Conservation (phyloP, 768 basidiomycete genomes). For the Postia placenta region DNA sequence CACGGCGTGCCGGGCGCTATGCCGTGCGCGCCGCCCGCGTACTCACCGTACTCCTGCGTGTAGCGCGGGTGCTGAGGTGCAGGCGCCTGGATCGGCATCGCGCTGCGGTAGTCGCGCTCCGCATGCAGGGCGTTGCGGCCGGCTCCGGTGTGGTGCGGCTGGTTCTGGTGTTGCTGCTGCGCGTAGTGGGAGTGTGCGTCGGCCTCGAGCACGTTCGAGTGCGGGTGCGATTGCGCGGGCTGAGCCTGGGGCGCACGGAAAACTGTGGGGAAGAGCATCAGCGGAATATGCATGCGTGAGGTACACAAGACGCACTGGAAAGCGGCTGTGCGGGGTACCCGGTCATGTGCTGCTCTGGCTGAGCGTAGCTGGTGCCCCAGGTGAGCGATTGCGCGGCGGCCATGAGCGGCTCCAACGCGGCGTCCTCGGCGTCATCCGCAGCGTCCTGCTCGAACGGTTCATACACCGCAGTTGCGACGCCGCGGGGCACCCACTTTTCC, state of each 20-base stretch:
- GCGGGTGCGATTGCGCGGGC: background rate
- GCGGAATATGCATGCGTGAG: no score
- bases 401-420: constrained; percentile 15
- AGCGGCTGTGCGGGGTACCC: constrained; percentile 7
- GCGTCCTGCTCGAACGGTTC: no score
- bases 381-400: constrained; percentile 17
- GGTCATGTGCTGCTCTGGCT: background rate
- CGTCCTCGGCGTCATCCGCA: background rate
- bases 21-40: background rate
- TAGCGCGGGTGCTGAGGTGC: background rate
- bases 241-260: background rate
- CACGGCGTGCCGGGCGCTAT: background rate
- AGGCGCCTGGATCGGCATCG: background rate
- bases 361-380: constrained; percentile 10
- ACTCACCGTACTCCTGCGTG: background rate
- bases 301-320: background rate
- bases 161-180: no score
- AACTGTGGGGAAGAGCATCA: no score
- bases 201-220: background rate
- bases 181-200: background rate
- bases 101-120: constrained; percentile 1
- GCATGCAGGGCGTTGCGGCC: background rate
- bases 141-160: background rate
- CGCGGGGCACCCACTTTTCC: constrained; percentile 3
- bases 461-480: background rate